Percentiles rank a stretch among this genome's conserved stretches.
phyloP scores from a whole-genome alignment of 768 basidiomycete species.

The Lentinula sp. region DNA sequence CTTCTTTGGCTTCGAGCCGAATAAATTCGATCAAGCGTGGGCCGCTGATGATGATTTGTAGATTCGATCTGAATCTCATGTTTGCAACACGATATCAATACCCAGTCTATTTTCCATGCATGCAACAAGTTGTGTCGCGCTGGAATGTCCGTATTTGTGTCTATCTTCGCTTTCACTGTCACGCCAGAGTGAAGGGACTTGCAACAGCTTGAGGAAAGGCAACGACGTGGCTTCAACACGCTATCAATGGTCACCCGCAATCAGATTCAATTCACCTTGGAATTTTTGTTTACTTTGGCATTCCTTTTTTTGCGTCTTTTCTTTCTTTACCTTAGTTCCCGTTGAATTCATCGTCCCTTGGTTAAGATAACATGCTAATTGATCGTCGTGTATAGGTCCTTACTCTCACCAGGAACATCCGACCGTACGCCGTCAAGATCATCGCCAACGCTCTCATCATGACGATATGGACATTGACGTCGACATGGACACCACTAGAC shows the following conservation, averaged over 20 bases:
- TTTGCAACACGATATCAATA: neutral
- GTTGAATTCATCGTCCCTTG: neutral
- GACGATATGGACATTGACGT: constrained; percentile 5
- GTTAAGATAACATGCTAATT: neutral
- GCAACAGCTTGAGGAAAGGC: neutral
- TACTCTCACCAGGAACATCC: neutral
- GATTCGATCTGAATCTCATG: neutral
- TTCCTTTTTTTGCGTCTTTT: neutral
- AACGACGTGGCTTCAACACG: neutral
- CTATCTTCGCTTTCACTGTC: neutral
- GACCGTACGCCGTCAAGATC: neutral
- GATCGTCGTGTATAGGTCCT: neutral
- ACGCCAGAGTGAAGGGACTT: neutral
- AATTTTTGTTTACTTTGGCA: neutral
- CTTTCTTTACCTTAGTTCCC: neutral
- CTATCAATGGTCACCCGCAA: no score
- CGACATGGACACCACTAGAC: neutral
- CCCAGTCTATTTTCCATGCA: neutral
- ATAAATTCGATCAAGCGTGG: neutral
- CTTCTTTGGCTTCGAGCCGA: neutral
- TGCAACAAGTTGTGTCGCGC: neutral
- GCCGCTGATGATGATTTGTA: neutral
- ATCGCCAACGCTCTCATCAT: neutral
- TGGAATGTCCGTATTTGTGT: neutral
- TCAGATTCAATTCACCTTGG: neutral